A percentile compares a stretch with the other conserved stretches of the same genome.
phyloP scores from a whole-genome alignment of 1,284 basidiomycete species.

The Stereum hirsutum region DNA sequence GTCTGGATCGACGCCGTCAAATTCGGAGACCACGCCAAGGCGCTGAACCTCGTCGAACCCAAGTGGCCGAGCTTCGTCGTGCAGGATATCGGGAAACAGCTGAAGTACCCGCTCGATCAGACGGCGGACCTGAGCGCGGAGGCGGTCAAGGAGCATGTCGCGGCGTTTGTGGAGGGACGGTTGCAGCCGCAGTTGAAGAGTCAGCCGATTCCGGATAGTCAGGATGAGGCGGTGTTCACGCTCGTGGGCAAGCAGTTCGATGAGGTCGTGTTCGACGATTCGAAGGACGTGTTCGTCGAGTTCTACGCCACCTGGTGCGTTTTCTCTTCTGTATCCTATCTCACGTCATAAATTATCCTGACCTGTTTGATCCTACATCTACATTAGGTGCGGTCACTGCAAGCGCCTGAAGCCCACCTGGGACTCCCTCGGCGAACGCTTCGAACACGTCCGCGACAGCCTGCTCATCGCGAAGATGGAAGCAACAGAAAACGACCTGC shows the following conservation, averaged over 20 bases:
- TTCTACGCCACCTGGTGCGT: constrained; percentile 94
- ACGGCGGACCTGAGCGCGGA: constrained; percentile 47
- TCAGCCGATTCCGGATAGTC: constrained; percentile 76
- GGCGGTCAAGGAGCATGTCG: constrained; percentile 52
- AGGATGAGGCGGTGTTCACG: constrained; percentile 78
- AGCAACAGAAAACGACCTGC: constrained; percentile 94
- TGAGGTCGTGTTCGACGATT: constrained; percentile 75
- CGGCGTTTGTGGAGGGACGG: constrained; percentile 63
- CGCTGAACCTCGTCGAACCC: constrained; percentile 77
- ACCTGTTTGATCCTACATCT: too few species aligned
- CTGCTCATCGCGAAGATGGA: constrained; percentile 92
- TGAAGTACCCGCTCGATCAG: constrained; percentile 88
- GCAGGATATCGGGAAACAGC: constrained; percentile 76
- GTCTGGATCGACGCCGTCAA: constrained; percentile 97
- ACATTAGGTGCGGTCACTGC: constrained; percentile 82
- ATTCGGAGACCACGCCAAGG: constrained; percentile 94
- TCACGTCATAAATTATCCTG: not conserved
- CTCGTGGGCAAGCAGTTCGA: constrained; percentile 92
- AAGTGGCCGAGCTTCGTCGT: constrained; percentile 94
- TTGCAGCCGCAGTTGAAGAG: constrained; percentile 87
- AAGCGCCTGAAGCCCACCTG: constrained; percentile 94
- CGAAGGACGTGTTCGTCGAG: constrained; percentile 95
- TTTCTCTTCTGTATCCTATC: constrained; percentile 1
- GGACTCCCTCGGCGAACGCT: constrained; percentile 88
- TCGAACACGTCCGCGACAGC: constrained; percentile 68